Conservation (phyloP, 2,329 filamentous ascomycete species). For the Bipolaris cookei region DNA sequence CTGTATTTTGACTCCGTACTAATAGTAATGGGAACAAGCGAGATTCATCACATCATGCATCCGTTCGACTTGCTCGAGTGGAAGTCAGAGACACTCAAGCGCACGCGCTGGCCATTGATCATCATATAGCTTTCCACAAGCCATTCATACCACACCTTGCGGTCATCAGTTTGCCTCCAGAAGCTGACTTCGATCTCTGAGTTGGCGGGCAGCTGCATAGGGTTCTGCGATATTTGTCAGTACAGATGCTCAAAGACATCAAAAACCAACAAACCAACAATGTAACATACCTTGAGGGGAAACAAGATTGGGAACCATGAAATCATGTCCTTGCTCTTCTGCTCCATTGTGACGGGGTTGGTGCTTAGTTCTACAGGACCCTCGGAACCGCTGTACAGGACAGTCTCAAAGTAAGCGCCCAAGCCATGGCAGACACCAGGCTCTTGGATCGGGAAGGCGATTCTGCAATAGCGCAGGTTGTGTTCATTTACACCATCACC, state of each 20-base stretch:
- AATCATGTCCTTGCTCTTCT: slow-evolving; percentile 97
- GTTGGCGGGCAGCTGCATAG: slow-evolving; percentile 82
- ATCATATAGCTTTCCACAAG: slow-evolving; percentile 81
- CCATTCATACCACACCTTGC: slow-evolving; percentile 99
- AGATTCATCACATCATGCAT: slow-evolving; percentile 45
- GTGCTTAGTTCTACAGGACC: slow-evolving; percentile 85
- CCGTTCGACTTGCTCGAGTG: slow-evolving; percentile 50
- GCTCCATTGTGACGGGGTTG: slow-evolving; percentile 87
- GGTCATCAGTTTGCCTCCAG: slow-evolving; percentile 94
- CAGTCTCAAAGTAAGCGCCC: slow-evolving; percentile 94
- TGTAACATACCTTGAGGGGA: slow-evolving; percentile 76
- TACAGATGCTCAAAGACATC: background rate
- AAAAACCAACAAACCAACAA: background rate
- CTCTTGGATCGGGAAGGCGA: slow-evolving; percentile 78
- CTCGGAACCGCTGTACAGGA: slow-evolving; percentile 72
- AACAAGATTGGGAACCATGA: slow-evolving; percentile 99
- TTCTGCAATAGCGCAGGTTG: slow-evolving; percentile 79
- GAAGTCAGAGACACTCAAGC: slow-evolving; percentile 60
- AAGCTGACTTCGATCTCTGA: slow-evolving; percentile 89
- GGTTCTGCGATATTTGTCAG: slow-evolving; percentile 64
- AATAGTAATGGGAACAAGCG: background rate
- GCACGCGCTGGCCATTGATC: slow-evolving; percentile 67
- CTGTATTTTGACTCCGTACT: background rate
- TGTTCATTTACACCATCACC: slow-evolving; percentile 87
- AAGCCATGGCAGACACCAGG: slow-evolving; percentile 88